Evolutionary conservation across 1,139 yeast species (phyloP).

Genomic region (Candida buenavistaensis): DNA sequence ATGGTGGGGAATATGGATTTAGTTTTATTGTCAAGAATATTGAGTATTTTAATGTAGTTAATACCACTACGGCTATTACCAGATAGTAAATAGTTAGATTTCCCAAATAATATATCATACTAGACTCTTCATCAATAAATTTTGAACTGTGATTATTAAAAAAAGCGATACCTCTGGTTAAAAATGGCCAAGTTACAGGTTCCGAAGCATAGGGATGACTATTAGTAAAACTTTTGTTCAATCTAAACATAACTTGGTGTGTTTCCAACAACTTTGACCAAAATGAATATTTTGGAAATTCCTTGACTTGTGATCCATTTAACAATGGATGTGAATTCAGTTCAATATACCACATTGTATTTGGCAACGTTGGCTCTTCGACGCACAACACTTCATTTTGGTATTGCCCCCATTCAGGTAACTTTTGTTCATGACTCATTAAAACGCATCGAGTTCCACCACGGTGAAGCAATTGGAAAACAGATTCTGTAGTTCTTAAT

Average conservation of each 20-base stretch:
- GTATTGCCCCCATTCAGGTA: slow-evolving; percentile 69
- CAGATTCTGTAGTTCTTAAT: slow-evolving; percentile 52
- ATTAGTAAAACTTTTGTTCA: slow-evolving; percentile 26
- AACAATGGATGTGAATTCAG: slow-evolving; percentile 53
- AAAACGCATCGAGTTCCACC: slow-evolving; percentile 62
- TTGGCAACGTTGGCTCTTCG: slow-evolving; percentile 56
- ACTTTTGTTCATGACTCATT: slow-evolving; percentile 57
- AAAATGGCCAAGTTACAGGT: slow-evolving; percentile 44
- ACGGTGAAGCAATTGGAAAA: slow-evolving; percentile 60
- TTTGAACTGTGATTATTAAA: slow-evolving; percentile 20
- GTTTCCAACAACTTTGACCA: slow-evolving; percentile 33
- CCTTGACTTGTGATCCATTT: slow-evolving; percentile 31
- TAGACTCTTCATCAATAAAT: slow-evolving; percentile 23
- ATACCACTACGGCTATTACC: slow-evolving; percentile 23
- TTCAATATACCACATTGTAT: slow-evolving; percentile 69
- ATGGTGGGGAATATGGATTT: slow-evolving; percentile 32
- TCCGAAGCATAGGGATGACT: slow-evolving; percentile 30
- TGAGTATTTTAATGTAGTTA: slow-evolving; percentile 21
- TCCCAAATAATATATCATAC: slow-evolving; percentile 38
- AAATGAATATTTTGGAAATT: slow-evolving; percentile 25
- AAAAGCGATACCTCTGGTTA: slow-evolving; percentile 33
- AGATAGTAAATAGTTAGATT: slow-evolving; percentile 34
- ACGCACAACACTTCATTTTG: slow-evolving; percentile 81
- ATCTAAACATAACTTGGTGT: slow-evolving; percentile 35
- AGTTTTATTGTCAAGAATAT: slow-evolving; percentile 23